A percentile compares a stretch with the other conserved stretches of the same genome.
phyloP scores from a whole-genome alignment of 2,329 filamentous ascomycete genomes.

The Neodidymelliopsis sp. region DNA sequence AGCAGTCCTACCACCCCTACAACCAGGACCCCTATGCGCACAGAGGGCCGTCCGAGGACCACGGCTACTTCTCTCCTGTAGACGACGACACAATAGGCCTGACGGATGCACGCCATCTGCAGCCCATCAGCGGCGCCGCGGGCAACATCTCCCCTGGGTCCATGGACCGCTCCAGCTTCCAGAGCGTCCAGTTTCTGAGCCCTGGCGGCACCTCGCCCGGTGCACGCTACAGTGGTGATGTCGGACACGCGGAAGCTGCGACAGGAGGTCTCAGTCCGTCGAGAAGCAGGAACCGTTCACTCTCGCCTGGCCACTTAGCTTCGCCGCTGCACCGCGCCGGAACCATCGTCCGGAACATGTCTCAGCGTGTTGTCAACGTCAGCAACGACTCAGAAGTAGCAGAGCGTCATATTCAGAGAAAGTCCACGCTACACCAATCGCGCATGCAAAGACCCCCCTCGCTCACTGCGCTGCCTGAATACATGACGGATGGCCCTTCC shows the following conservation, averaged over 20 bases:
- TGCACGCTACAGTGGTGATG: conserved; percentile 67
- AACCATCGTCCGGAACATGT: conserved; percentile 73
- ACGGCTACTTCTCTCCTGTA: conserved; percentile 62
- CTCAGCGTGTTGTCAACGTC: conserved; percentile 95
- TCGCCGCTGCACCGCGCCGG: conserved; percentile 59
- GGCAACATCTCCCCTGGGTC: conserved; percentile 44
- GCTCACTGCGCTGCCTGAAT: conserved; percentile 61
- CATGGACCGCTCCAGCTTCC: conserved; percentile 58
- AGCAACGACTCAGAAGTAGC: conserved; percentile 89
- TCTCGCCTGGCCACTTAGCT: conserved; percentile 54
- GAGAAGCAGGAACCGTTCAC: conserved; percentile 57
- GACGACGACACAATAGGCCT: conserved; percentile 67
- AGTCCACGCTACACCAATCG: conserved; percentile 65
- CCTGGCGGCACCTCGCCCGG: conserved; percentile 51
- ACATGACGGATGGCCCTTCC: conserved; percentile 53
- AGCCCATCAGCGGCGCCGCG: conserved; percentile 62
- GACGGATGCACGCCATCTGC: conserved; percentile 63
- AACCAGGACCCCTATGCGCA: conserved; percentile 36
- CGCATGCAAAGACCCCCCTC: conserved; percentile 61
- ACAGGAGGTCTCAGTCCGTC: conserved; percentile 37
- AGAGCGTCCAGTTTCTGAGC: conserved; percentile 62
- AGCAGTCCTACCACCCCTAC: conserved; percentile 58
- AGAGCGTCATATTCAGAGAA: conserved; percentile 72
- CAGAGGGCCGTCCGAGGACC: conserved; percentile 60
- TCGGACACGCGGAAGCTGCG: conserved; percentile 65